Base-by-base conservation (phyloP, 164 flowering plant species). In the Aristolochia fimbriata region DNA sequence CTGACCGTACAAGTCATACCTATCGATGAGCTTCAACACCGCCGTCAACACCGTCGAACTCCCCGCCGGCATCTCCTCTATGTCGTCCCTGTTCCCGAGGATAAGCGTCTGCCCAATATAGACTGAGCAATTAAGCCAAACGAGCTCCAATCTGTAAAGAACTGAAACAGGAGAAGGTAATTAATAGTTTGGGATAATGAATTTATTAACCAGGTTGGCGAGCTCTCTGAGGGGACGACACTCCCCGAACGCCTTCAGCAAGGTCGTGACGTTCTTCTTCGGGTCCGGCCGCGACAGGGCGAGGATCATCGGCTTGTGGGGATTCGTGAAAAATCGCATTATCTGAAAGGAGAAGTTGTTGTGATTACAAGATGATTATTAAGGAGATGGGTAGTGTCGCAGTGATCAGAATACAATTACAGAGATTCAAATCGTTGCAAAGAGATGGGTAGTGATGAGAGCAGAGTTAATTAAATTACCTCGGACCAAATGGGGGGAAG, bases 241-340 rank as follows among this genome's bases (percentile, higher is more conserved):
- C 62, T 86, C 96, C 31, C 96, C 96, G 57, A 80, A 88, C 19
- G 96, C 96, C 69, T 77, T 84, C 60, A 88, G 74, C 61, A 88
- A 76, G 33, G 88, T 84, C 27, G 87, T 83, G 48, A 88, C 82
- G 56, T 86, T 88, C 56, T 88, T 88, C 75, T 88, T 88, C 0
- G 91, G 96, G 69, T 88, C 96, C 56, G 96, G 93, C 43, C 91
- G 81, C 4, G 96, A 85, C 58, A 88, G 61, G 51, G 96, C 96
- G 5, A 88, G 84, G 62, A 86, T 88, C 78, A 79, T 88, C 0
- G 96, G 96, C 74, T 86, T 88, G 78, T 83, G 91, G 33, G 91
- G 93, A 70, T 88, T 88, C 9, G 83, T 77, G 70, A 88, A 86
- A 64, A 88, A 88, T 23, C 91, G 65, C 86, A 80, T 88, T n/a